Evolutionary conservation across 305 asterid genomes (phyloP), one percentile per base, ranked within the genome.

Genomic region (Ilex paraguariensis): DNA sequence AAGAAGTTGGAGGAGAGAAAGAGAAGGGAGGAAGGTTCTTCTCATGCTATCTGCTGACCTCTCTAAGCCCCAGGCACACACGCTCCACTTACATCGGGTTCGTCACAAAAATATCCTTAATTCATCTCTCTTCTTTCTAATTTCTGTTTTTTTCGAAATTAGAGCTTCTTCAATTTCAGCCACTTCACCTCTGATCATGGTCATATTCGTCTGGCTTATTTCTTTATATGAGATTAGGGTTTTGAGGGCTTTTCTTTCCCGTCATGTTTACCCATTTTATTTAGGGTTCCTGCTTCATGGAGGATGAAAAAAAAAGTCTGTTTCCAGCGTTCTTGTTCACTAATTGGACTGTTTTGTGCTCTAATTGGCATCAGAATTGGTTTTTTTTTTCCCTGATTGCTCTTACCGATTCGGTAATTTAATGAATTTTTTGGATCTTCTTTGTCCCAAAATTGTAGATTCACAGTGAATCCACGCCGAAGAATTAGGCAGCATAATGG

Each of bases 401-500:
- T 32, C 13, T 16, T 31, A 36, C 9, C 42, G 9, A 36, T 10
- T 56, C 33, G 21, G 9, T 32, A n/a, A 63, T 30, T 17, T 14
- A 54, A 2, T 50, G 33, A 44, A 11, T 36, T 36, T 36, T 36
- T 3, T 36, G 42, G 6, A 36, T 36, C 42, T 36, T 36, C 42
- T 36, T 36, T 36, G 42, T 15, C 13, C 11, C 15, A 16, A 44
- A 45, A n/a, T 57, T 46, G 54, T 62, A 87, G 94, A 64, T 90
- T 73, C 66, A 90, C 95, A 16, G 85, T 90, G 76, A 85, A 90
- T 60, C 97, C 97, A 5, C 77, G 83, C 59, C 85, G 95, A 66
- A 77, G 97, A 76, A 87, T 90, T 57, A 75, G 92, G 81, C 97
- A 87, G 75, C 97, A 90, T 81, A 90, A 90, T 70, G 97, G 97